These are phyloP conservation scores for Pseudoscleropodium purum DNA, from an alignment of 225 moss, liverwort and hornwort species.

Conservation along the genomic window DNA sequence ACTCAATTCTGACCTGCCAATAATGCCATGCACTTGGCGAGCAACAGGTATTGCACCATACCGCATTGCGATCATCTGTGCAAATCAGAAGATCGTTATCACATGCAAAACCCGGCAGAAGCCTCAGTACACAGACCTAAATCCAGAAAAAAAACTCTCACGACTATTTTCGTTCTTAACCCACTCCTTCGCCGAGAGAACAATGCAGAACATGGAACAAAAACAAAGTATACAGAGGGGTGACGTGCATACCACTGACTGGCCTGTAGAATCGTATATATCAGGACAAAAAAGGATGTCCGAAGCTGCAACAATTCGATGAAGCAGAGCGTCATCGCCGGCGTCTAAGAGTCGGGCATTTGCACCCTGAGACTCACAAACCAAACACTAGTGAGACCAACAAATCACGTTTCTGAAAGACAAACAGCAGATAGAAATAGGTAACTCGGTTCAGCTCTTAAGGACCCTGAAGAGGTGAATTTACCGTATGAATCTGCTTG, in stretches of 20 bases:
- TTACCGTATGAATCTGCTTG: conserved; percentile 13
- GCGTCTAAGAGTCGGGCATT: conserved; percentile 32
- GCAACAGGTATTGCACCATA: conserved; percentile 61
- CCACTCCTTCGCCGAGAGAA: background rate
- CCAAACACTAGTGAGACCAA: background rate
- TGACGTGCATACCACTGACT: conserved; percentile 34
- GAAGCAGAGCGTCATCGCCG: conserved; percentile 43
- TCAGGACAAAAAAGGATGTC: conserved; percentile 52
- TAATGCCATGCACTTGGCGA: conserved; percentile 35
- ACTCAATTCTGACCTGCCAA: conserved; percentile 22
- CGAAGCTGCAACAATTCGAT: conserved; percentile 51
- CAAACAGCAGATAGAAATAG: background rate
- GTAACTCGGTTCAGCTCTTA: background rate
- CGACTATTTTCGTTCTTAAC: background rate
- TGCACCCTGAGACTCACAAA: conserved; percentile 26
- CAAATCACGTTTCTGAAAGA: background rate
- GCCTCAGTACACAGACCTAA: background rate
- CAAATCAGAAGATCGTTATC: background rate
- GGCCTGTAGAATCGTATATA: conserved; percentile 37
- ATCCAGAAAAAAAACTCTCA: background rate
- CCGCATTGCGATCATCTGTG: conserved; percentile 56
- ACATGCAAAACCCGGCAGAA: background rate
- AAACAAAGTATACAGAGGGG: background rate
- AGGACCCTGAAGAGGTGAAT: background rate
- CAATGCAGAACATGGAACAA: background rate